These are phyloP conservation scores for Parachaetomium inaequale DNA, from an alignment of 495 filamentous ascomycete genomes.

Conservation along the genomic window DNA sequence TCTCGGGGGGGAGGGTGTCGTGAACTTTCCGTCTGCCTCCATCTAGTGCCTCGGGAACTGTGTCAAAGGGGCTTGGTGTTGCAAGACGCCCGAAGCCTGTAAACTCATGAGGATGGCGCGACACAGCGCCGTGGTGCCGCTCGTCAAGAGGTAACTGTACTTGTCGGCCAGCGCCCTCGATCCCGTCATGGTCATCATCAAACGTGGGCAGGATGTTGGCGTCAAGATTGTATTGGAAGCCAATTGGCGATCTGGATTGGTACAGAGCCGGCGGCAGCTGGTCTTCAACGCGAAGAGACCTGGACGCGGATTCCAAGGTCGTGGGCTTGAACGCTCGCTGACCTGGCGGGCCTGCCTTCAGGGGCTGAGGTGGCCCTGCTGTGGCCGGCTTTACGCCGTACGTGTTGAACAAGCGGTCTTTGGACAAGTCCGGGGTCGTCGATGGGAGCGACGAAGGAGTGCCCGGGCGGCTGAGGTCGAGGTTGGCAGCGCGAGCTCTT, in stretches of 20 bases:
- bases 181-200: background rate
- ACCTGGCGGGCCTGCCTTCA: slow-evolving; percentile 49
- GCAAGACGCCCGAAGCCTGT: background rate
- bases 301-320: slow-evolving; percentile 27
- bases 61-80: background rate
- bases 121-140: background rate
- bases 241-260: slow-evolving; percentile 5
- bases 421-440: slow-evolving; percentile 5
- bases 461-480: slow-evolving; percentile 11
- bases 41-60: background rate
- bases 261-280: background rate
- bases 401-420: slow-evolving; percentile 9
- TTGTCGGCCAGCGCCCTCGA: background rate
- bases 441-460: slow-evolving; percentile 15
- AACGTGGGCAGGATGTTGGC: background rate
- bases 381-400: slow-evolving; percentile 22
- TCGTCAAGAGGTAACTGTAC: background rate
- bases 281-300: slow-evolving; percentile 1
- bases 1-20: slow-evolving; percentile 27
- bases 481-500: slow-evolving; percentile 30
- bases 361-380: slow-evolving; percentile 40
- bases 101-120: background rate
- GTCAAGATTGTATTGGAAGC: background rate
- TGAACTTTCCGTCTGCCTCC: slow-evolving; percentile 10
- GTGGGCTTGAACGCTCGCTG: slow-evolving; percentile 38